Percentiles rank a stretch among this genome's conserved stretches.
These are phyloP conservation scores for Aquilaria yunnanensis DNA, from an alignment of 345 rosid genomes.

Conservation along the genomic window DNA sequence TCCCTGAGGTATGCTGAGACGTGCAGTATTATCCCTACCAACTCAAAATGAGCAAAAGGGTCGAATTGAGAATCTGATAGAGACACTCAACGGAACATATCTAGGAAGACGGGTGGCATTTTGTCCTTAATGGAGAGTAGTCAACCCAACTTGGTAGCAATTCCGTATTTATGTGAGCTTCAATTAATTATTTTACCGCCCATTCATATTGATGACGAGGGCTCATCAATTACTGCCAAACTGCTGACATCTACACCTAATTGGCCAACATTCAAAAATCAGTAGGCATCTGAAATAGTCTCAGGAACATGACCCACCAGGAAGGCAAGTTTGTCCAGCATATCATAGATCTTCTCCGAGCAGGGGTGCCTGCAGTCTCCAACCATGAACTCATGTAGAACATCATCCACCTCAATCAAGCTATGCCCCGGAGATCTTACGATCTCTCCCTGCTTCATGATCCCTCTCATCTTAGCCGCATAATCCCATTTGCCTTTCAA, in stretches of 20 bases:
- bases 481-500: constrained; percentile 32
- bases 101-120: no score
- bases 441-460: constrained; percentile 24
- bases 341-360: constrained; percentile 17
- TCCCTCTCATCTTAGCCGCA: constrained; percentile 26
- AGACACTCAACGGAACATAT: no score
- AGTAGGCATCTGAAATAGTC: no score
- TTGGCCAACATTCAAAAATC: no score
- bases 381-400: constrained; percentile 19
- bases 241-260: constrained; percentile 2
- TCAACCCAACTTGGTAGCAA: constrained; percentile 10
- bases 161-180: constrained; percentile 6
- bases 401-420: constrained; percentile 18
- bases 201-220: constrained; percentile 12
- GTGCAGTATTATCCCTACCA: background rate
- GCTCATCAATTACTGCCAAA: constrained; percentile 13
- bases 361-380: constrained; percentile 22
- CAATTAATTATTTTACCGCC: background rate
- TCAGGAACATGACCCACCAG: no score
- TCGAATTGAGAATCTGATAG: no score
- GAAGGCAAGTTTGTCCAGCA: constrained; percentile 9
- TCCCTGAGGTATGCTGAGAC: background rate
- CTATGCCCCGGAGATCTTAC: constrained; percentile 28
- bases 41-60: no score
- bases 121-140: background rate